Evolutionary conservation across 129 eudicot species (phyloP).

Genomic region (Ambrosia artemisiifolia): DNA sequence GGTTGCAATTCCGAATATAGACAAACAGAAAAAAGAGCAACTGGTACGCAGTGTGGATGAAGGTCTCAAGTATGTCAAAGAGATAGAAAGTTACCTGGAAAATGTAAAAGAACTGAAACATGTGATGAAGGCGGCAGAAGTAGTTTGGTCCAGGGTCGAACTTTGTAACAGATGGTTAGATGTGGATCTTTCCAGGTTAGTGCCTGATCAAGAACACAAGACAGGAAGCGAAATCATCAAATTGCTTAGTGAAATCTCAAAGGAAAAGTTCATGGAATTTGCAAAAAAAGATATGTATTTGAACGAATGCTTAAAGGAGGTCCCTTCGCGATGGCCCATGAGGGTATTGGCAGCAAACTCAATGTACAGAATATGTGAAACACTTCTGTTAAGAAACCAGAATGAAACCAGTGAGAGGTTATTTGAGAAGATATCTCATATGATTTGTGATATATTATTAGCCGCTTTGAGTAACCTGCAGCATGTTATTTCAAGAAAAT

Average conservation of each 20-base stretch:
- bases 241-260: constrained; percentile 41
- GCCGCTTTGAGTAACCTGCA: constrained; percentile 68
- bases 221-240: constrained; percentile 33
- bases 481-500: constrained; percentile 46
- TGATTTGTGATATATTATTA: constrained; percentile 48
- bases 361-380: constrained; percentile 63
- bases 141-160: constrained; percentile 62
- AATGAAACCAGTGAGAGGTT: constrained; percentile 21
- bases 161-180: constrained; percentile 60
- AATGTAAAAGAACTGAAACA: constrained; percentile 29
- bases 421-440: constrained; percentile 39
- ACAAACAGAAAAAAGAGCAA: constrained; percentile 25
- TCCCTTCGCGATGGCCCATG: constrained; percentile 58
- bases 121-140: constrained; percentile 47
- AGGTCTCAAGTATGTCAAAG: constrained; percentile 43
- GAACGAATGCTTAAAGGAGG: constrained; percentile 39
- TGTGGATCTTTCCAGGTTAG: constrained; percentile 48
- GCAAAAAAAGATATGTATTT: constrained; percentile 21
- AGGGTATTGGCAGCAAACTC: constrained; percentile 62
- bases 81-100: constrained; percentile 44
- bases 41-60: constrained; percentile 46
- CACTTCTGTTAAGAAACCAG: constrained; percentile 29
- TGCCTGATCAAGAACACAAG: constrained; percentile 20
- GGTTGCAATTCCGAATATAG: constrained; percentile 39
- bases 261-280: constrained; percentile 45